phyloP scores from a whole-genome alignment of 2,329 filamentous ascomycete genomes.

The Aspergillus costaricaensis region DNA sequence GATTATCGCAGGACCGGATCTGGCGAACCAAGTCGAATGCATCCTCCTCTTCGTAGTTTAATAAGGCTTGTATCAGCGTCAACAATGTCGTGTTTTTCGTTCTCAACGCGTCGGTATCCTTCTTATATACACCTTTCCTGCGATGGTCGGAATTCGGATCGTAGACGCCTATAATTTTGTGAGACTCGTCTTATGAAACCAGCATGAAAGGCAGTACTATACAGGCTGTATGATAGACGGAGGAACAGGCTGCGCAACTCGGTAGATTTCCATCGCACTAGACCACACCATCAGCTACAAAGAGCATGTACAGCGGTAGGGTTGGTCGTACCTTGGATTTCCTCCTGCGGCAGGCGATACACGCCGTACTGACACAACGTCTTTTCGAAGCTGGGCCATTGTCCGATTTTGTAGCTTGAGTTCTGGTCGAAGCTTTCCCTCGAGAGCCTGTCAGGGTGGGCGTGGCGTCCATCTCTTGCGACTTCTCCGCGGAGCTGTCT shows the following conservation, averaged over 20 bases:
- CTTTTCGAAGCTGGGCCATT: slow-evolving; percentile 56
- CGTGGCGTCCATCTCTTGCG: slow-evolving; percentile 14
- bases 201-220: slow-evolving; percentile 12
- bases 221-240: slow-evolving; percentile 69
- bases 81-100: slow-evolving; percentile 85
- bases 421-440: slow-evolving; percentile 22
- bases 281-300: slow-evolving; percentile 7
- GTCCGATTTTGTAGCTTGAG: slow-evolving; percentile 35
- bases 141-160: slow-evolving; percentile 95
- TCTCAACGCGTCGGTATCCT: slow-evolving; percentile 86
- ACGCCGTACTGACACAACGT: slow-evolving; percentile 81
- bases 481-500: slow-evolving; percentile 24
- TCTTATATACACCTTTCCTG: slow-evolving; percentile 93
- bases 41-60: slow-evolving; percentile 87
- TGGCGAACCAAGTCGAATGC: slow-evolving; percentile 77
- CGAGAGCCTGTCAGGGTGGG: slow-evolving; percentile 18
- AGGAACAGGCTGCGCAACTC: slow-evolving; percentile 92
- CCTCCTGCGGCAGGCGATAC: slow-evolving; percentile 74
- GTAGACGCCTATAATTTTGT: slow-evolving; percentile 72
- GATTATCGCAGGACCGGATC: slow-evolving; percentile 81
- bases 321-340: slow-evolving; percentile 66
- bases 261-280: slow-evolving; percentile 86
- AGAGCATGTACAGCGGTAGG: background rate
- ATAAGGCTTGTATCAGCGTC: slow-evolving; percentile 86
- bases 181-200: slow-evolving; percentile 6